These are phyloP conservation scores for Malassezia dermatis DNA, from an alignment of 1,284 basidiomycete genomes.

Conservation along the genomic window DNA sequence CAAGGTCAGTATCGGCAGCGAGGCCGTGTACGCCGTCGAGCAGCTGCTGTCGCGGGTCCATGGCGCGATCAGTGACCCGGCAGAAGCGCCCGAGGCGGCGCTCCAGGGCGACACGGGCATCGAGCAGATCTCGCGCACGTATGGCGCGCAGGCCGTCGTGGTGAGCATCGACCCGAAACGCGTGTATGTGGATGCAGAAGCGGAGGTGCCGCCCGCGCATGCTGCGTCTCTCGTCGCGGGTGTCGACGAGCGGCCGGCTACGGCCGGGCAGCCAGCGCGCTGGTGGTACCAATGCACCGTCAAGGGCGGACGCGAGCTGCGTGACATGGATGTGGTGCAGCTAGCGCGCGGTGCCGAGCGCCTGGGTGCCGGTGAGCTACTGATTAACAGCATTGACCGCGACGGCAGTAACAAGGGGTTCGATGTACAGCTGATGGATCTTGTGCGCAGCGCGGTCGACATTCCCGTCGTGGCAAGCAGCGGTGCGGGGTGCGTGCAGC, in stretches of 20 bases:
- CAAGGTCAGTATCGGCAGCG: slow-evolving; percentile 88
- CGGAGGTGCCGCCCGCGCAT: slow-evolving; percentile 51
- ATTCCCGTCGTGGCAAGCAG: slow-evolving; percentile 93
- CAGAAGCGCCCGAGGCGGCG: slow-evolving; percentile 56
- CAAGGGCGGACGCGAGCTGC: slow-evolving; percentile 74
- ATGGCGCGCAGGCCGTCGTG: slow-evolving; percentile 94
- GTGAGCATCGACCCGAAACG: slow-evolving; percentile 91
- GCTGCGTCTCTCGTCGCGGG: slow-evolving; percentile 27
- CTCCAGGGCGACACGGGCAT: slow-evolving; percentile 60
- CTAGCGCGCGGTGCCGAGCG: slow-evolving; percentile 76
- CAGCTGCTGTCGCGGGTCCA: slow-evolving; percentile 54
- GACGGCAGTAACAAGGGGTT: slow-evolving; percentile 90
- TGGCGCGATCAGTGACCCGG: slow-evolving; percentile 70
- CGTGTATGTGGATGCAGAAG: slow-evolving; percentile 64
- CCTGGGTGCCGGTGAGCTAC: slow-evolving; percentile 86
- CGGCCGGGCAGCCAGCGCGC: slow-evolving; percentile 57
- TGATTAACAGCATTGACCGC: slow-evolving; percentile 92
- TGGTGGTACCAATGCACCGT: slow-evolving; percentile 99
- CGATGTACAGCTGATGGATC: slow-evolving; percentile 67
- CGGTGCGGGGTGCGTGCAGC: slow-evolving; percentile 65
- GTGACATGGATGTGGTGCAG: slow-evolving; percentile 85
- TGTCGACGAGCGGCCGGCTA: slow-evolving; percentile 47
- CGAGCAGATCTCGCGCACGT: slow-evolving; percentile 78
- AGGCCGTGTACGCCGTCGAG: slow-evolving; percentile 89
- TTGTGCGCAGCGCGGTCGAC: slow-evolving; percentile 62